Evolutionary conservation across 2,329 filamentous ascomycete species (phyloP).

Genomic region (Venturia nashicola): DNA sequence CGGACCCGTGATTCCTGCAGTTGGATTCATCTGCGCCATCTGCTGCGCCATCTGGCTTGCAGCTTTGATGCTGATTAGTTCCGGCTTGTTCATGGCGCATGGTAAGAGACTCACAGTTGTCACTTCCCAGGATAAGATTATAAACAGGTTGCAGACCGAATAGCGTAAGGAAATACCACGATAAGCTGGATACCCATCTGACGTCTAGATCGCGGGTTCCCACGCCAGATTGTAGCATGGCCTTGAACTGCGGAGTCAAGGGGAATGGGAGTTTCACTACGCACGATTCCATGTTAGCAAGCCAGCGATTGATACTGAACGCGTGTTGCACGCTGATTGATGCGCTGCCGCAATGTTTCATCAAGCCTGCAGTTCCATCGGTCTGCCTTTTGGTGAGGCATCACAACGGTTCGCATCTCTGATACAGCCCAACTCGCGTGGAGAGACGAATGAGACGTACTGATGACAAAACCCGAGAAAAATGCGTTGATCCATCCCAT

Average conservation of each 20-base stretch:
- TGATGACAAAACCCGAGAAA: constrained; percentile 95
- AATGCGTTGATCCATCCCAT: constrained; percentile 99
- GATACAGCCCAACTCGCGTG: background rate
- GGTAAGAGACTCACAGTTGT: constrained; percentile 60
- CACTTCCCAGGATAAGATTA: constrained; percentile 88
- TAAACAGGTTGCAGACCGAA: constrained; percentile 96
- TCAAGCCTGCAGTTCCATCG: background rate
- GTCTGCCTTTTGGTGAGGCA: background rate
- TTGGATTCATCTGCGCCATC: constrained; percentile 63
- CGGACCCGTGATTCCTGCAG: constrained; percentile 73
- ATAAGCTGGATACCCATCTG: constrained; percentile 95
- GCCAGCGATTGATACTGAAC: constrained; percentile 12
- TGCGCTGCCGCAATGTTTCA: background rate
- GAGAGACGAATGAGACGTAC: constrained; percentile 38
- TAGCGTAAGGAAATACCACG: constrained; percentile 97
- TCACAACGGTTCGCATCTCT: background rate
- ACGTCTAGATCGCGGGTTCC: constrained; percentile 94
- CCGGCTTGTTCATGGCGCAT: background rate
- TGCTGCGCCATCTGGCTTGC: constrained; percentile 84
- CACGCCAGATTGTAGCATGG: constrained; percentile 95
- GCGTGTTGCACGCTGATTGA: background rate
- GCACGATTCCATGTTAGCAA: constrained; percentile 14
- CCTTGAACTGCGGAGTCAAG: constrained; percentile 97
- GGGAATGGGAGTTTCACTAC: constrained; percentile 93
- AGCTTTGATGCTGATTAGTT: constrained; percentile 38